These are phyloP conservation scores for Syzygium grande DNA, from an alignment of 345 rosid species.

Conservation along the genomic window DNA sequence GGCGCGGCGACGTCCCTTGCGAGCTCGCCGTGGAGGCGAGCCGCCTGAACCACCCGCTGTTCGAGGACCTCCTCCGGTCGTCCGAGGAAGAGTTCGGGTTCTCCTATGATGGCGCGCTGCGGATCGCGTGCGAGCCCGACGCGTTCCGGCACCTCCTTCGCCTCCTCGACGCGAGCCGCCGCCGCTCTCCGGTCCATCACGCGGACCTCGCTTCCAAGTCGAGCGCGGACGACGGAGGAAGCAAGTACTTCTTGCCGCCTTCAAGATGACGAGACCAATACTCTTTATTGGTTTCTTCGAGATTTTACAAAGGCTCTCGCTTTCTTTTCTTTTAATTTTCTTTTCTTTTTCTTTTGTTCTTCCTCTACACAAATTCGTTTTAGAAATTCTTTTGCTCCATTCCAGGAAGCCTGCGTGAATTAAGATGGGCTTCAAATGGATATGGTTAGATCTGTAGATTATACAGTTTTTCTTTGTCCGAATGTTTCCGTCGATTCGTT, in stretches of 20 bases:
- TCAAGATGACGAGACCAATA: neutral
- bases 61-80: constrained; percentile 26
- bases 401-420: neutral
- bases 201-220: constrained; percentile 24
- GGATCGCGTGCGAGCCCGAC: constrained; percentile 43
- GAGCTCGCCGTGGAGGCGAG: constrained; percentile 35
- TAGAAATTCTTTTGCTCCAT: neutral
- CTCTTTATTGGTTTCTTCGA: neutral
- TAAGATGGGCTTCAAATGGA: neutral
- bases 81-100: constrained; percentile 43
- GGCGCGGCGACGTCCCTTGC: constrained; percentile 14
- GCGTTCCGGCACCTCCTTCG: constrained; percentile 28
- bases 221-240: neutral
- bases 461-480: neutral
- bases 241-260: neutral
- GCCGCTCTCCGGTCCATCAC: constrained; percentile 19
- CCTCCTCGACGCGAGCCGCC: constrained; percentile 17
- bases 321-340: no score
- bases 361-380: neutral
- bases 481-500: neutral
- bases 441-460: neutral
- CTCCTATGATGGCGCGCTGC: constrained; percentile 38
- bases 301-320: neutral
- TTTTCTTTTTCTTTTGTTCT: neutral
- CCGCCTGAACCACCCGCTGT: constrained; percentile 43